Conservation (phyloP, 352 stramenopile species). For the Phytophthora vignae region DNA sequence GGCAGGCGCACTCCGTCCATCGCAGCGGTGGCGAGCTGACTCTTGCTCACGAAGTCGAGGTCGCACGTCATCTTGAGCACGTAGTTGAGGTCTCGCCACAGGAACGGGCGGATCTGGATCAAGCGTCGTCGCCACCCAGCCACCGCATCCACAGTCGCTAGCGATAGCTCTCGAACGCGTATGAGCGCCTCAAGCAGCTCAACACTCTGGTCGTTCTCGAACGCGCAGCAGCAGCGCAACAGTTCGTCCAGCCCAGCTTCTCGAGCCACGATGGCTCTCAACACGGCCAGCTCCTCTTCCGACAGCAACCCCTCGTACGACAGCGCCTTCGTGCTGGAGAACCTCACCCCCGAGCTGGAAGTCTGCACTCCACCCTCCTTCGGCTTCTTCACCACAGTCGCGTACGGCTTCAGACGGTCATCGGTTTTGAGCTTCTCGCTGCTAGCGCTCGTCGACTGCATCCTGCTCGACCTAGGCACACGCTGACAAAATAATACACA, state of each 20-base stretch:
- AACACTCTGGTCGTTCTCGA: constrained; percentile 51
- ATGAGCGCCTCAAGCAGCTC: constrained; percentile 65
- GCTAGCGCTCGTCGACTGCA: constrained; percentile 10
- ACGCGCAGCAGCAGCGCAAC: constrained; percentile 53
- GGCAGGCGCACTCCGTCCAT: constrained; percentile 65
- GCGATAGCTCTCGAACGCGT: constrained; percentile 50
- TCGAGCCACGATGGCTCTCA: constrained; percentile 68
- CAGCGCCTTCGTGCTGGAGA: constrained; percentile 48
- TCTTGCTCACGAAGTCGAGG: constrained; percentile 80
- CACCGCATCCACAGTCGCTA: constrained; percentile 65
- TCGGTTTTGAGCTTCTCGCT: constrained; percentile 4
- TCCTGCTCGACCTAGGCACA: constrained; percentile 9
- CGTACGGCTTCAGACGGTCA: constrained; percentile 25
- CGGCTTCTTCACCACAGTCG: constrained; percentile 12
- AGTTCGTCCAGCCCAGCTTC: constrained; percentile 66
- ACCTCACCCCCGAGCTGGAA: constrained; percentile 7
- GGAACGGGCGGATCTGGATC: constrained; percentile 65
- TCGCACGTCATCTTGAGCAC: constrained; percentile 73
- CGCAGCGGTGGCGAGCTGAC: constrained; percentile 52
- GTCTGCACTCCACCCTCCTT: constrained; percentile 7
- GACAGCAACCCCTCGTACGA: constrained; percentile 65
- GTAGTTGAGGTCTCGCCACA: constrained; percentile 74
- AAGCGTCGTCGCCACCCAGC: constrained; percentile 69
- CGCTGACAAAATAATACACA: not conserved
- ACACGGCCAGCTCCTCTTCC: constrained; percentile 68